Conservation (phyloP, 371 early-diverging fungal genomes). For the Mucor piriformis region DNA sequence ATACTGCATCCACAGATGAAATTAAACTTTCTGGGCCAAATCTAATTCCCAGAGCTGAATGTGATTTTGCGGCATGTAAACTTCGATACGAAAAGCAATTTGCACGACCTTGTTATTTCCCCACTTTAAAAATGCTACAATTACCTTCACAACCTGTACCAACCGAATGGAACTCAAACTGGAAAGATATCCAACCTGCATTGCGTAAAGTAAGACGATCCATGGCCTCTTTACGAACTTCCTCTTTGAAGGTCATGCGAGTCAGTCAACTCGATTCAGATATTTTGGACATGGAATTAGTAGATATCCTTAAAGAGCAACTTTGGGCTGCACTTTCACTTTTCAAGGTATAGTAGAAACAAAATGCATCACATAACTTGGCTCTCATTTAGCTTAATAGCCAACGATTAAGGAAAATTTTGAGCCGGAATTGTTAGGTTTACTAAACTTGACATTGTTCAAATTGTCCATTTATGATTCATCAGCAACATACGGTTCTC, state of each 20-base stretch:
- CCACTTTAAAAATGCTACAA: slow-evolving; percentile 18
- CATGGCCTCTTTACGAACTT: slow-evolving; percentile 55
- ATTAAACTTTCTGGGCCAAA: no score
- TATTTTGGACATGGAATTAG: slow-evolving; percentile 78
- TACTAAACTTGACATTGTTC: slow-evolving; percentile 62
- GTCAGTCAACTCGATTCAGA: slow-evolving; percentile 90
- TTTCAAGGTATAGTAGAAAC: slow-evolving; percentile 53
- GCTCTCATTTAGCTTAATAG: slow-evolving; percentile 25
- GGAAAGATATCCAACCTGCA: slow-evolving; percentile 61
- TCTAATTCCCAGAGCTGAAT: no score
- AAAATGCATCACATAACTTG: background rate
- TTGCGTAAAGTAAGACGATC: slow-evolving; percentile 56
- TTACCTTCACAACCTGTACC: slow-evolving; percentile 41
- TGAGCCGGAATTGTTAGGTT: slow-evolving; percentile 63
- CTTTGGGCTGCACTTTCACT: slow-evolving; percentile 65
- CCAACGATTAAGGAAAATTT: slow-evolving; percentile 59
- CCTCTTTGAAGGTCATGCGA: slow-evolving; percentile 71
- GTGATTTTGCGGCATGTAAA: no score
- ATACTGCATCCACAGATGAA: no score
- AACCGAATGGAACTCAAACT: slow-evolving; percentile 59
- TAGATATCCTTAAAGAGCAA: slow-evolving; percentile 77
- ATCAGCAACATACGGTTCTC: slow-evolving; percentile 69
- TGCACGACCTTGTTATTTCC: background rate
- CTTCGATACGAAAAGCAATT: no score
- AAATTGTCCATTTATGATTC: slow-evolving; percentile 66